These are phyloP conservation scores for Linum usitatissimum DNA, from an alignment of 345 rosid species.

Conservation along the genomic window DNA sequence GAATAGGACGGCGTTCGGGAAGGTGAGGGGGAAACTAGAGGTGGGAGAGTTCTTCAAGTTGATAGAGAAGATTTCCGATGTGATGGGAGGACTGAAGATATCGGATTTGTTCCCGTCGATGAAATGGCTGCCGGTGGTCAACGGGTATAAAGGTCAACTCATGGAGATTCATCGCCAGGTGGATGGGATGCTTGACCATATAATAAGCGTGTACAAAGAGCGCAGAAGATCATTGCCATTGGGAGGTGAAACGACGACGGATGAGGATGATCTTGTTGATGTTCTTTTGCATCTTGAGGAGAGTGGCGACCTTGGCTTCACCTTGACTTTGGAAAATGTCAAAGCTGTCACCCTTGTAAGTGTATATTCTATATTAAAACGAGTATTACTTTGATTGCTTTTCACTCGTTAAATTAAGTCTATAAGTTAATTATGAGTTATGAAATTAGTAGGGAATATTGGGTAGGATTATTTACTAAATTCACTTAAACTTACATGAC, in stretches of 20 bases:
- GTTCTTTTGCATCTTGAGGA: not conserved
- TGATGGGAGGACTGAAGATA: not conserved
- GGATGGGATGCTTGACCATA: not conserved
- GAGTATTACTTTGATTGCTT: too few relatives aligned
- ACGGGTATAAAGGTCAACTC: not conserved
- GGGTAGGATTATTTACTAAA: too few relatives aligned
- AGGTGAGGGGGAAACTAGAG: not conserved
- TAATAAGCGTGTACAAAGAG: not conserved
- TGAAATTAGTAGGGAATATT: too few relatives aligned
- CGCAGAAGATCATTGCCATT: not conserved
- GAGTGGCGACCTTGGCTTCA: not conserved
- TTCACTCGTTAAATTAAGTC: too few relatives aligned
- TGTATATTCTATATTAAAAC: too few relatives aligned
- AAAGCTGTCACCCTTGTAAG: not conserved
- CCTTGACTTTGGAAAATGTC: not conserved
- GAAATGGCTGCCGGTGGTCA: not conserved
- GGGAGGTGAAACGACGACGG: not conserved
- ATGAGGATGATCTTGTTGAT: conserved; percentile 13
- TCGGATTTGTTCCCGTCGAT: not conserved
- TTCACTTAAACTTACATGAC: too few relatives aligned
- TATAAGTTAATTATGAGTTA: too few relatives aligned
- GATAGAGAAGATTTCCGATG: not conserved
- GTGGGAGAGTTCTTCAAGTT: not conserved
- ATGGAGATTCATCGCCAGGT: not conserved
- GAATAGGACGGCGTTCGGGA: conserved; percentile 9